Conservation (phyloP, 192 early-diverging fungal species). For the Chytriomyces confervae region DNA sequence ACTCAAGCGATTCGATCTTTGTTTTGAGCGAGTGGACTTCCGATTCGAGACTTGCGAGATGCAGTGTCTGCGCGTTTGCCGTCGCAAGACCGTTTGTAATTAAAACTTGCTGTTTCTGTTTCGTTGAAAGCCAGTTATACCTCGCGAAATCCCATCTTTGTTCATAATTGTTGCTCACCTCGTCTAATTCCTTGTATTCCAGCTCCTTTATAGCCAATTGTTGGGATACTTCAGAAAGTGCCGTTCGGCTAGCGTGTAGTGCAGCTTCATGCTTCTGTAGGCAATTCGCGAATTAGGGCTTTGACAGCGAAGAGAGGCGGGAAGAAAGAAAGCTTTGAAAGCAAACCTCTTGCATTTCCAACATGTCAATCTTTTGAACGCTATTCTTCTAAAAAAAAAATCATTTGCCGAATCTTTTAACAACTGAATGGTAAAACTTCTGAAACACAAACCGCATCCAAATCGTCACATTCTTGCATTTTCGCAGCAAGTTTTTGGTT, state of each 20-base stretch:
- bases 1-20: neutral
- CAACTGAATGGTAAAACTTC: conserved; percentile 16
- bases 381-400: no score
- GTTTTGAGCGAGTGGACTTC: neutral
- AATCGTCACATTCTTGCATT: neutral
- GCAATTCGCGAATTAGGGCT: neutral
- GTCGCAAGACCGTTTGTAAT: conserved; percentile 6
- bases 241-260: no score
- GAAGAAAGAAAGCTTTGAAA: neutral
- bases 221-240: no score
- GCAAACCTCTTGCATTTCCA: no score
- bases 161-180: no score
- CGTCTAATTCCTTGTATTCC: no score
- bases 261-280: no score
- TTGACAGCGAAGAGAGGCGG: neutral
- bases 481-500: conserved; percentile 18
- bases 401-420: conserved; percentile 1
- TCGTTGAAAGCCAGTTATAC: neutral
- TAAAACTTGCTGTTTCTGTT: conserved; percentile 8
- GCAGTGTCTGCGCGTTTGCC: conserved; percentile 12
- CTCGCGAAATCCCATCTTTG: neutral
- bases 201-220: no score
- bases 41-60: conserved; percentile 24
- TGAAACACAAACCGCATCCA: conserved; percentile 24
- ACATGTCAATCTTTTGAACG: no score